These are phyloP conservation scores for Thelonectria discophora DNA, from an alignment of 2,329 filamentous ascomycete species.

Conservation along the genomic window DNA sequence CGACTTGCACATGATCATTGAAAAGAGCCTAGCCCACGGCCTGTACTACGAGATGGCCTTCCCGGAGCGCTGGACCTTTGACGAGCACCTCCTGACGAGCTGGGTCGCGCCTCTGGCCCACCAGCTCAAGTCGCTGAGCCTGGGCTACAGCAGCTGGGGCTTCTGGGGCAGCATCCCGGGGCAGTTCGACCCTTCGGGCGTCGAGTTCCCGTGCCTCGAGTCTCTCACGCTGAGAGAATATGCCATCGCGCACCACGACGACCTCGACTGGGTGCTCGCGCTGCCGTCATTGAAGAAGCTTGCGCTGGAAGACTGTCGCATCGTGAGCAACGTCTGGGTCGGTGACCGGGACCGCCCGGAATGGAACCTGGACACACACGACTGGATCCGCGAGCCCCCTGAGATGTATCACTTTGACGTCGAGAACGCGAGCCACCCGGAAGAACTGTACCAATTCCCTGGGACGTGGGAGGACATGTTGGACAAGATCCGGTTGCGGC, in stretches of 20 bases:
- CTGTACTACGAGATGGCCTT: constrained; percentile 12
- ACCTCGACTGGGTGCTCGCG: constrained; percentile 38
- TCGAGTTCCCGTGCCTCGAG: constrained; percentile 33
- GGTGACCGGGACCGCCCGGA: no score
- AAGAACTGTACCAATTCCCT: background rate
- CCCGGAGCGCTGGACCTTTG: constrained; percentile 27
- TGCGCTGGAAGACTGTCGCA: constrained; percentile 19
- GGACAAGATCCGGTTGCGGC: background rate
- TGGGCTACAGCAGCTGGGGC: constrained; percentile 20
- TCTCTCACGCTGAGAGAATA: constrained; percentile 25
- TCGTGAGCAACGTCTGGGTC: background rate
- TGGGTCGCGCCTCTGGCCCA: constrained; percentile 25
- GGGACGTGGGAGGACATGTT: background rate
- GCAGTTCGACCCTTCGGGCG: constrained; percentile 31
- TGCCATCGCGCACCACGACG: constrained; percentile 30
- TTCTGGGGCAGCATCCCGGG: constrained; percentile 33
- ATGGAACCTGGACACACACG: background rate
- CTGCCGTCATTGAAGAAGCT: constrained; percentile 19
- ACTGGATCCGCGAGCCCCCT: background rate
- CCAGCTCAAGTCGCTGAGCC: constrained; percentile 31
- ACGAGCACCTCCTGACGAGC: constrained; percentile 25
- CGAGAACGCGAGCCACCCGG: no score
- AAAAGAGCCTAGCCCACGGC: constrained; percentile 5
- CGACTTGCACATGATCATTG: constrained; percentile 16
- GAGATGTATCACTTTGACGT: no score